phyloP scores from a whole-genome alignment of 2,329 filamentous ascomycete species.

The Diaporthe vaccinii region DNA sequence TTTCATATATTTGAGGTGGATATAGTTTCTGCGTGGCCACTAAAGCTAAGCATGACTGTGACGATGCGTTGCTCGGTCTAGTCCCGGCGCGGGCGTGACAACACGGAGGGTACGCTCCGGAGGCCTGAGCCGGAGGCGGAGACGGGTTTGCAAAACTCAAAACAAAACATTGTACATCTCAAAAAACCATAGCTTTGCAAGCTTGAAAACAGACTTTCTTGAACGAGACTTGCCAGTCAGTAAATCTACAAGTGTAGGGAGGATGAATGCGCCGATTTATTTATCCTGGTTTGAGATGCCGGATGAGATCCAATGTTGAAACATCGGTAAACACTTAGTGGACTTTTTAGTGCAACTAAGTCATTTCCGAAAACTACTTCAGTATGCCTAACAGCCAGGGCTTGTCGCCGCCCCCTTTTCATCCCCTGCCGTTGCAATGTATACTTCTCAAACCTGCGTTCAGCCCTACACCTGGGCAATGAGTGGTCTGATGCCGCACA shows the following conservation, averaged over 20 bases:
- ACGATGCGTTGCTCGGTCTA: constrained; percentile 14
- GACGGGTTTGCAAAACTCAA: neutral
- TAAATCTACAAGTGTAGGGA: neutral
- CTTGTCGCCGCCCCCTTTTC: neutral
- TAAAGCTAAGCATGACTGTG: constrained; percentile 3
- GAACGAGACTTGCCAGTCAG: neutral
- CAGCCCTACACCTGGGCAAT: too few relatives aligned
- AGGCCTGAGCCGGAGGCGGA: constrained; percentile 16
- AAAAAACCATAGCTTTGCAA: too few relatives aligned
- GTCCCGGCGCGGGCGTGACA: neutral
- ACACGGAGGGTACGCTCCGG: constrained; percentile 14
- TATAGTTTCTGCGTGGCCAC: constrained; percentile 6
- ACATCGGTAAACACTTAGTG: constrained; percentile 1
- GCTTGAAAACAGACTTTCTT: neutral
- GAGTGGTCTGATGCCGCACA: too few relatives aligned
- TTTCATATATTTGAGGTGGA: constrained; percentile 25
- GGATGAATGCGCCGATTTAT: neutral
- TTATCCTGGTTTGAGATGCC: neutral
- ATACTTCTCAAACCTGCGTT: neutral
- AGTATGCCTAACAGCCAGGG: neutral
- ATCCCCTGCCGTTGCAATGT: neutral
- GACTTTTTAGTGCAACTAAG: neutral
- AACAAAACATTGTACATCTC: neutral
- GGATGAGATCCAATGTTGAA: neutral
- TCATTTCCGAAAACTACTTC: neutral